A percentile compares a stretch with the other conserved stretches of the same genome.
phyloP scores from a whole-genome alignment of 148 eudicot genomes.

The Cornus suecica region DNA sequence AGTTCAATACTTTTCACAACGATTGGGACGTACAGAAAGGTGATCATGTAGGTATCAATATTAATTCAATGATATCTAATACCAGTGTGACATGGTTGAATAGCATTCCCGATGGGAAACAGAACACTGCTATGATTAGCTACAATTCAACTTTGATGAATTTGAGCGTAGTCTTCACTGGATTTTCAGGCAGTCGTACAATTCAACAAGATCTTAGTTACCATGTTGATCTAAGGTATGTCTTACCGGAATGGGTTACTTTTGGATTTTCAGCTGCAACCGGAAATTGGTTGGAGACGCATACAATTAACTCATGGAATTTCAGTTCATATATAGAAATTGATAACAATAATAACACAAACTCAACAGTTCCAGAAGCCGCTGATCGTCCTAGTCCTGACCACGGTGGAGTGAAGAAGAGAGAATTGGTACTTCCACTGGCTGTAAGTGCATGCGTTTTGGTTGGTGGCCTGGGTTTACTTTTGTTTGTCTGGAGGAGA shows the following conservation, averaged over 20 bases:
- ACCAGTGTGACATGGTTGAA: slow-evolving; percentile 1
- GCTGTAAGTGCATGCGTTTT: neutral
- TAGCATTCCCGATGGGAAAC: neutral
- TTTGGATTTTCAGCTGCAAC: slow-evolving; percentile 14
- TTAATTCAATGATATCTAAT: neutral
- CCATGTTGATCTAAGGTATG: neutral
- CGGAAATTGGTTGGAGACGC: neutral
- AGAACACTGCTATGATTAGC: neutral
- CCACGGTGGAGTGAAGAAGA: neutral
- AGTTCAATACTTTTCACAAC: slow-evolving; percentile 3
- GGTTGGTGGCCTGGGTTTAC: neutral
- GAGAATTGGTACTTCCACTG: neutral
- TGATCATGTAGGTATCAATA: too few species aligned
- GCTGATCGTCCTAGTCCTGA: too few species aligned
- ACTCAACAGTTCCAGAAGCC: neutral
- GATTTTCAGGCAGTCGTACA: too few species aligned
- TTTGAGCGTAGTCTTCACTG: too few species aligned
- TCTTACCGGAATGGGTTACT: neutral
- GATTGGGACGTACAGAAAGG: neutral
- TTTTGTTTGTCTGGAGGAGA: neutral
- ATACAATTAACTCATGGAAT: neutral
- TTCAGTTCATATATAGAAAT: neutral
- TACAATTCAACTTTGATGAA: neutral
- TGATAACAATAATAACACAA: neutral
- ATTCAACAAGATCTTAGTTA: too few species aligned